A percentile compares a stretch with the other conserved stretches of the same genome.
phyloP scores from a whole-genome alignment of 495 filamentous ascomycete species.

The Xylaria palmicola region DNA sequence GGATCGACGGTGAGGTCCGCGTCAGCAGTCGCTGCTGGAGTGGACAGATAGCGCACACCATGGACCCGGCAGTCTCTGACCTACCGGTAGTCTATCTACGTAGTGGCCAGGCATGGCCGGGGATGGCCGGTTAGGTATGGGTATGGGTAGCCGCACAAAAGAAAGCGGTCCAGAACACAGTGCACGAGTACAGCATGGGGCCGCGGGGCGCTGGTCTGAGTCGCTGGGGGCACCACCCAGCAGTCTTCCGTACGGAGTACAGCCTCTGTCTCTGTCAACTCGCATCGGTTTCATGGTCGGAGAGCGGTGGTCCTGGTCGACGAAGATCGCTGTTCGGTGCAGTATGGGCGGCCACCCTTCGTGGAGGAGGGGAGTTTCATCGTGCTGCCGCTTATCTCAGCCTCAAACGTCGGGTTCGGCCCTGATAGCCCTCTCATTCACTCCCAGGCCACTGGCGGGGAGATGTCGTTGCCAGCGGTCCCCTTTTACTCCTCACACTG shows the following conservation, averaged over 20 bases:
- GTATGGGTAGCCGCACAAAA: too few relatives aligned
- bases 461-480: background rate
- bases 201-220: too few relatives aligned
- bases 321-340: background rate
- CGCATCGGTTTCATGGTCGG: background rate
- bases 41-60: background rate
- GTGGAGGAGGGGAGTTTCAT: constrained; percentile 1
- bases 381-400: constrained; percentile 13
- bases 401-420: constrained; percentile 8
- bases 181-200: too few relatives aligned
- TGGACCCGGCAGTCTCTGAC: too few relatives aligned
- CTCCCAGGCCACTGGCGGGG: background rate
- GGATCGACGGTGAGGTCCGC: constrained; percentile 5
- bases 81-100: too few relatives aligned
- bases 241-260: background rate
- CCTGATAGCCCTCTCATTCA: background rate
- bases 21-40: constrained; percentile 5
- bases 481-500: background rate
- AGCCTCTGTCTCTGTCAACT: background rate
- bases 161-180: too few relatives aligned
- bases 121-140: too few relatives aligned
- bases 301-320: constrained; percentile 1
- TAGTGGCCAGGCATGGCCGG: too few relatives aligned
- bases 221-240: too few relatives aligned
- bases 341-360: background rate